phyloP scores from a whole-genome alignment of 78 protist species.

The Dictyostelium discoideum region DNA sequence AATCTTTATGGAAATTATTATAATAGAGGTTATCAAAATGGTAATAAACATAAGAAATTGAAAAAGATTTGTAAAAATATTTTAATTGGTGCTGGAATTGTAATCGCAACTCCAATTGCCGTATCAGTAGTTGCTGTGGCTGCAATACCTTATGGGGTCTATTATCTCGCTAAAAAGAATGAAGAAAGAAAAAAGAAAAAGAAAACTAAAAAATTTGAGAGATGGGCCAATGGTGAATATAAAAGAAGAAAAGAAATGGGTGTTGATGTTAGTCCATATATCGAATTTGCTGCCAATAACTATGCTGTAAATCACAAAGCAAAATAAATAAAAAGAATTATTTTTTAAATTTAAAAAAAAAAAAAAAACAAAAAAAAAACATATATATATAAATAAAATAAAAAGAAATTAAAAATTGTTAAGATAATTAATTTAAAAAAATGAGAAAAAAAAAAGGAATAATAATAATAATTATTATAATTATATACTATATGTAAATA shows the following conservation, averaged over 20 bases:
- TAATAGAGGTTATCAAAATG: neutral
- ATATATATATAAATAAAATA: neutral
- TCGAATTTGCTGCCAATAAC: neutral
- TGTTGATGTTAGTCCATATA: slow-evolving; percentile 13
- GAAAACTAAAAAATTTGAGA: neutral
- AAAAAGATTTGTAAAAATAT: slow-evolving; percentile 3
- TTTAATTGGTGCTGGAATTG: neutral
- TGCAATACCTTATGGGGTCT: slow-evolving; percentile 9
- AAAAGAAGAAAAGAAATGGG: slow-evolving; percentile 33
- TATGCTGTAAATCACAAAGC: neutral
- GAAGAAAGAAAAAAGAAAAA: neutral
- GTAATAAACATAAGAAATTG: neutral
- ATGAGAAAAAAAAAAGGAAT: too few relatives aligned
- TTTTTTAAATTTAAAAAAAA: neutral
- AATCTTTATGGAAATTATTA: neutral
- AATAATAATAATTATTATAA: too few relatives aligned
- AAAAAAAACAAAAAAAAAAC: neutral
- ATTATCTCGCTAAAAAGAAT: neutral
- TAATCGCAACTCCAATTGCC: neutral
- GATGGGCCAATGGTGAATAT: slow-evolving; percentile 8
- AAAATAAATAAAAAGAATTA: slow-evolving; percentile 1
- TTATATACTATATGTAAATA: too few relatives aligned
- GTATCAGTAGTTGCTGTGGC: slow-evolving; percentile 6
- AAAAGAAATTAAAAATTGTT: too few relatives aligned
- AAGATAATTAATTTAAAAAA: too few relatives aligned